phyloP scores from a whole-genome alignment of 1,284 basidiomycete species.

The Boletus calvinii region DNA sequence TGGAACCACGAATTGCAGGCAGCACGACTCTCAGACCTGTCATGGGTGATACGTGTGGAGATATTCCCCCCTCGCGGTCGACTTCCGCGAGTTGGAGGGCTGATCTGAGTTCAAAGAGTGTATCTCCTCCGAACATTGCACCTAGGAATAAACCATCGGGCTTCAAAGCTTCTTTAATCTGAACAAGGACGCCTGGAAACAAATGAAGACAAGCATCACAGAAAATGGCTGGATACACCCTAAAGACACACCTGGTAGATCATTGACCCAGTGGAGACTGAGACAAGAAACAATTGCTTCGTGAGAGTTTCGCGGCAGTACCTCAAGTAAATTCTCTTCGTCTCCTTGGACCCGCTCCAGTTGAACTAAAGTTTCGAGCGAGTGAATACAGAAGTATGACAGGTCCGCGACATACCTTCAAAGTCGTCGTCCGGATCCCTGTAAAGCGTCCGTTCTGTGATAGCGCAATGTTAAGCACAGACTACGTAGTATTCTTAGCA shows the following conservation, averaged over 20 bases:
- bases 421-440: constrained; percentile 76
- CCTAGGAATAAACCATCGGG: constrained; percentile 96
- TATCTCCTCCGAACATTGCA: constrained; percentile 95
- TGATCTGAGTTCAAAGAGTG: constrained; percentile 90
- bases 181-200: constrained; percentile 71
- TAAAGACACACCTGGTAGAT: constrained; percentile 77
- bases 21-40: constrained; percentile 58
- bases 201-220: not conserved
- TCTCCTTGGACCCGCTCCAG: constrained; percentile 73
- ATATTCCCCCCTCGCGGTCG: constrained; percentile 94
- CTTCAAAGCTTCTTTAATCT: constrained; percentile 82
- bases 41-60: constrained; percentile 96
- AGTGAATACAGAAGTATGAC: constrained; percentile 5
- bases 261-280: constrained; percentile 96
- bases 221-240: not conserved
- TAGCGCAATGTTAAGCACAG: constrained; percentile 4
- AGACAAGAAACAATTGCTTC: constrained; percentile 93
- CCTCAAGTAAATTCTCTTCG: constrained; percentile 71
- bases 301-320: constrained; percentile 71
- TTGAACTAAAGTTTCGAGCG: constrained; percentile 50
- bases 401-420: constrained; percentile 51
- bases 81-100: constrained; percentile 92
- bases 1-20: not conserved
- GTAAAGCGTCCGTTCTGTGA: constrained; percentile 59
- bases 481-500: not conserved